Percentiles rank a stretch among this genome's conserved stretches.
These are phyloP conservation scores for Talaromyces sp. DNA, from an alignment of 2,329 filamentous ascomycete genomes.

Conservation along the genomic window DNA sequence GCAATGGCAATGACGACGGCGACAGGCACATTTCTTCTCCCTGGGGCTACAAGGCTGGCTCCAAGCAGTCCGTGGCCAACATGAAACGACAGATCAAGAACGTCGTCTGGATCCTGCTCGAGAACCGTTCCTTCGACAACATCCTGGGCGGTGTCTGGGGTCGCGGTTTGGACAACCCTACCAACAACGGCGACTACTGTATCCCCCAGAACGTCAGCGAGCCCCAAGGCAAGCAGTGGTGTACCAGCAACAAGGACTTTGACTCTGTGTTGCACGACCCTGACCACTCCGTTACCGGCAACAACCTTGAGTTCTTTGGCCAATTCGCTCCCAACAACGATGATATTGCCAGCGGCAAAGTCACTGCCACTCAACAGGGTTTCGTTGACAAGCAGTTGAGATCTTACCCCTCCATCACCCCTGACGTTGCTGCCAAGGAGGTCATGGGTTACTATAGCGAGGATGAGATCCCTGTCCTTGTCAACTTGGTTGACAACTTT, in stretches of 20 bases:
- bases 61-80: constrained; percentile 27
- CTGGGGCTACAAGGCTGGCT: constrained; percentile 24
- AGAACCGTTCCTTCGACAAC: constrained; percentile 45
- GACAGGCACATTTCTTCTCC: constrained; percentile 4
- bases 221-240: constrained; percentile 24
- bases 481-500: constrained; percentile 38
- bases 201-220: constrained; percentile 38
- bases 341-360: constrained; percentile 29
- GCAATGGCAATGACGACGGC: neutral
- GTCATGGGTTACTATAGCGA: constrained; percentile 45
- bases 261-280: constrained; percentile 42
- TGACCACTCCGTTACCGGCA: constrained; percentile 39
- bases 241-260: constrained; percentile 33
- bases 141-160: constrained; percentile 39
- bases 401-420: constrained; percentile 29
- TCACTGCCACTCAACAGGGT: constrained; percentile 31
- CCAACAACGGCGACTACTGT: constrained; percentile 41
- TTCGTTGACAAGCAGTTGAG: constrained; percentile 42
- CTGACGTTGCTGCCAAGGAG: constrained; percentile 33
- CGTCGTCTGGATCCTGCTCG: constrained; percentile 36
- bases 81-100: constrained; percentile 35
- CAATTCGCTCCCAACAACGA: constrained; percentile 37
- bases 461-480: constrained; percentile 40
- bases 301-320: constrained; percentile 44
- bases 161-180: constrained; percentile 38